Evolutionary conservation across 1,139 yeast genomes (phyloP).

Genomic region (Suhomyces choctaworum): DNA sequence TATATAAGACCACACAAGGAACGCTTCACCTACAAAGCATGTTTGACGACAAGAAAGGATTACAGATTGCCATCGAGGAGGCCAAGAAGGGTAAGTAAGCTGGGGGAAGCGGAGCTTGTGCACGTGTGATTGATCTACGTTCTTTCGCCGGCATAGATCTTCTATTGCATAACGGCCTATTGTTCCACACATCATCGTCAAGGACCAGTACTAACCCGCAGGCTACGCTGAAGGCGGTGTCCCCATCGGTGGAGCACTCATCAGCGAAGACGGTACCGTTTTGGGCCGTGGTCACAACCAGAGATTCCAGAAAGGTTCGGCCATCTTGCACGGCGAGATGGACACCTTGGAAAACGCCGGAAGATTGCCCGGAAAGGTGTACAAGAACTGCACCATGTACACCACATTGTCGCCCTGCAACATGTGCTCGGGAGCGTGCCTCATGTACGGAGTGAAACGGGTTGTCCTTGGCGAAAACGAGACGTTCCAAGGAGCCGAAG

Average conservation of each 20-base stretch:
- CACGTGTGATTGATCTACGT: too few species aligned
- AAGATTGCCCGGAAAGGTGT: conserved; percentile 65
- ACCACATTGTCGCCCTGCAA: conserved; percentile 91
- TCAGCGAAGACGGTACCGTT: conserved; percentile 74
- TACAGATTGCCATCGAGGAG: conserved; percentile 71
- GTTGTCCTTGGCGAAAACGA: conserved; percentile 87
- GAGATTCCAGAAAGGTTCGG: conserved; percentile 77
- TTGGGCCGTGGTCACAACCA: conserved; percentile 87
- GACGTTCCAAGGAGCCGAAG: conserved; percentile 78
- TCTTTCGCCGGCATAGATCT: too few species aligned
- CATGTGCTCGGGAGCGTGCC: conserved; percentile 93
- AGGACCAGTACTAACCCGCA: conserved; percentile 19
- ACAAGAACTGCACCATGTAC: conserved; percentile 77
- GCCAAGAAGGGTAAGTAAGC: conserved; percentile 55
- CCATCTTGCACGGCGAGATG: conserved; percentile 90
- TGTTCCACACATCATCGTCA: neutral
- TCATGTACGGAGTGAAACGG: conserved; percentile 82
- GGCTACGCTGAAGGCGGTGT: conserved; percentile 85
- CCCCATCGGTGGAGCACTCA: conserved; percentile 79
- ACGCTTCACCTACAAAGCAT: conserved; percentile 1
- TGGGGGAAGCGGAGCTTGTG: neutral
- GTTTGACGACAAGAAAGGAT: conserved; percentile 64
- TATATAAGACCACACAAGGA: too few species aligned
- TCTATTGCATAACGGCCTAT: too few species aligned
- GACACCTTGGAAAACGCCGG: conserved; percentile 89